Percentiles rank a stretch among this genome's conserved stretches.
Evolutionary conservation across 2,329 filamentous ascomycete genomes (phyloP).

Genomic region (Stagonosporopsis chrysanthemi): DNA sequence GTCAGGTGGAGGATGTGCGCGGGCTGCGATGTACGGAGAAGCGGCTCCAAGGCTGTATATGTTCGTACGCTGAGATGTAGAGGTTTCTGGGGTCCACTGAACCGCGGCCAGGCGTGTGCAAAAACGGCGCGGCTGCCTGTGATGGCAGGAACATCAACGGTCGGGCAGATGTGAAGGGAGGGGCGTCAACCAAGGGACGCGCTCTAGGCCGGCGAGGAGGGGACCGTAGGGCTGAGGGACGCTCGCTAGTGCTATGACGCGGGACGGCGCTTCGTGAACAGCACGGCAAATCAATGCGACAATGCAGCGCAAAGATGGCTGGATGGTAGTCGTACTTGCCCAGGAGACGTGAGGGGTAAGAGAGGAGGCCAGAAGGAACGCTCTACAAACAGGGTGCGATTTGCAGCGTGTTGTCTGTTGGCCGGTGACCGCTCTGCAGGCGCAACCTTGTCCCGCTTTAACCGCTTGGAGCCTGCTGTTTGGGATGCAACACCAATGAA

Average conservation of each 20-base stretch:
- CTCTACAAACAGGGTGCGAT: constrained; percentile 1
- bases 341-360: constrained; percentile 1
- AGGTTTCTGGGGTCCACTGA: constrained; percentile 12
- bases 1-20: neutral
- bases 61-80: neutral
- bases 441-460: constrained; percentile 13
- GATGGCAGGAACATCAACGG: neutral
- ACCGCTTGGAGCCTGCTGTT: constrained; percentile 16
- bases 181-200: constrained; percentile 14
- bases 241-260: constrained; percentile 21
- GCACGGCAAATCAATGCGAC: neutral
- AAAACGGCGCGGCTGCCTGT: constrained; percentile 1
- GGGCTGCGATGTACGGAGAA: constrained; percentile 1
- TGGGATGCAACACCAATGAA: constrained; percentile 11
- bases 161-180: constrained; percentile 7
- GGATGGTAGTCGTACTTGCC: constrained; percentile 7
- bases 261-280: constrained; percentile 18
- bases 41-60: constrained; percentile 1
- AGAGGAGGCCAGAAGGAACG: neutral
- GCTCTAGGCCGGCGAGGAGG: constrained; percentile 15
- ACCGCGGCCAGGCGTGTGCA: constrained; percentile 1
- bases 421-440: constrained; percentile 17
- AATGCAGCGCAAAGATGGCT: neutral
- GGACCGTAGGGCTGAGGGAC: constrained; percentile 20
- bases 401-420: constrained; percentile 14